Percentiles rank a stretch among this genome's conserved stretches.
Conservation (phyloP, 768 basidiomycete genomes). For the Leucocoprinus sp. region DNA sequence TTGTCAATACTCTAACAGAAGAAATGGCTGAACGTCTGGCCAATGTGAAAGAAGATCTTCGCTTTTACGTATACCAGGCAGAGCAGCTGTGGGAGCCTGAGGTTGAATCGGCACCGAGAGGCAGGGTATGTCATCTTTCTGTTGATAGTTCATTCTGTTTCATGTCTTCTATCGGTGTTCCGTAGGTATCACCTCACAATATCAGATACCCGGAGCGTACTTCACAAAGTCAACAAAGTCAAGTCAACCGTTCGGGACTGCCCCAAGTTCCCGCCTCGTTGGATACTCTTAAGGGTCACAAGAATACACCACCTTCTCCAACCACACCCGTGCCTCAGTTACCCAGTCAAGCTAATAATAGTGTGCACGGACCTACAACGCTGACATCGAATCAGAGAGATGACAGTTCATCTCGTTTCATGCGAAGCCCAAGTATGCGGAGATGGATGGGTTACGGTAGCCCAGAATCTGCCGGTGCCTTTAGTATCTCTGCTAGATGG, state of each 20-base stretch:
- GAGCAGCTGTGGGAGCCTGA: constrained; percentile 30
- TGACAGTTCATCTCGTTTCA: constrained; percentile 20
- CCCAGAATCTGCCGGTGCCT: constrained; percentile 20
- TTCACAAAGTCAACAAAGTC: constrained; percentile 1
- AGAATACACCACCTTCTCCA: constrained; percentile 30
- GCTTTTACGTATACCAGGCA: constrained; percentile 39
- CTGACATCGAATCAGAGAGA: constrained; percentile 20
- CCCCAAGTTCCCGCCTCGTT: constrained; percentile 4
- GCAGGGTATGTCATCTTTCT: neutral
- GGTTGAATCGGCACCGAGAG: constrained; percentile 7
- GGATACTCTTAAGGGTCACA: constrained; percentile 11
- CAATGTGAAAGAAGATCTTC: constrained; percentile 34
- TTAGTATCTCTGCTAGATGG: constrained; percentile 17
- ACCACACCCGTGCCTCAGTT: constrained; percentile 31
- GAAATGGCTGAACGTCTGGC: constrained; percentile 42
- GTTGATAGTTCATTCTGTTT: neutral
- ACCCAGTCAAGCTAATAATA: constrained; percentile 17
- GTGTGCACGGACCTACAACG: constrained; percentile 26
- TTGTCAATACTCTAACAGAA: constrained; percentile 46
- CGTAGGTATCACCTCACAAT: constrained; percentile 7
- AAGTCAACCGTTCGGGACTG: neutral
- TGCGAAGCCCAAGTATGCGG: constrained; percentile 23
- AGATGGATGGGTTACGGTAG: constrained; percentile 26
- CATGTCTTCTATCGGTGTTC: neutral
- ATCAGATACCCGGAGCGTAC: constrained; percentile 5